A percentile compares a stretch with the other conserved stretches of the same genome.
Evolutionary conservation across 106 monocot species (phyloP).

Genomic region (Cymbidium sinense): DNA sequence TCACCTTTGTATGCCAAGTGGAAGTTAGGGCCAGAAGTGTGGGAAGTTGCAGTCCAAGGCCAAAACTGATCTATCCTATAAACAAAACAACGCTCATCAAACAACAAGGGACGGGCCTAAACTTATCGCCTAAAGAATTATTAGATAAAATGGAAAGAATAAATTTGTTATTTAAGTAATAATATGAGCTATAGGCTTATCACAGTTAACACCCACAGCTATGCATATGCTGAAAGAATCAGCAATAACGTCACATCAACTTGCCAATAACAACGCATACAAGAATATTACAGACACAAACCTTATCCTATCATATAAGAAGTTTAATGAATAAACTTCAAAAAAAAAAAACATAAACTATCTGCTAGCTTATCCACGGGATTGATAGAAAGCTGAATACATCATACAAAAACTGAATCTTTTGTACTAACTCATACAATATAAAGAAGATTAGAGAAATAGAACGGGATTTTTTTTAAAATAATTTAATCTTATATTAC

Average conservation of each 20-base stretch:
- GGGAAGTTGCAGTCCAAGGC: neutral
- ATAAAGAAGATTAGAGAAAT: neutral
- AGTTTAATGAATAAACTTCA: too few relatives aligned
- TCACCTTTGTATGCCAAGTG: too few relatives aligned
- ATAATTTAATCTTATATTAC: too few relatives aligned
- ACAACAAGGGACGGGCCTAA: neutral
- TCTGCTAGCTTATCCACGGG: too few relatives aligned
- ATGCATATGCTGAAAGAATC: neutral
- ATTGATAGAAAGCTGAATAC: too few relatives aligned
- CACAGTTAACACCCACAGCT: neutral
- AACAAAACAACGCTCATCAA: neutral
- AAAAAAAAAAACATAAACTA: too few relatives aligned
- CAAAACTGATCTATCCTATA: neutral
- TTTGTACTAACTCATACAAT: neutral
- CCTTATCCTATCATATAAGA: too few relatives aligned
- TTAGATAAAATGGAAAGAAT: neutral
- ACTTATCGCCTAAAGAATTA: neutral
- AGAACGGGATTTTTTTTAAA: too few relatives aligned
- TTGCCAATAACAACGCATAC: neutral
- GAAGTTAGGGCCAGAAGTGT: too few relatives aligned
- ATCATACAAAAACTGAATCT: too few relatives aligned
- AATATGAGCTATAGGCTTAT: neutral
- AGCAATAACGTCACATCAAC: neutral
- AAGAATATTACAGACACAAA: too few relatives aligned
- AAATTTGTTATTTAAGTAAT: neutral